These are phyloP conservation scores for Candida orba DNA, from an alignment of 805 yeast species.

Conservation along the genomic window DNA sequence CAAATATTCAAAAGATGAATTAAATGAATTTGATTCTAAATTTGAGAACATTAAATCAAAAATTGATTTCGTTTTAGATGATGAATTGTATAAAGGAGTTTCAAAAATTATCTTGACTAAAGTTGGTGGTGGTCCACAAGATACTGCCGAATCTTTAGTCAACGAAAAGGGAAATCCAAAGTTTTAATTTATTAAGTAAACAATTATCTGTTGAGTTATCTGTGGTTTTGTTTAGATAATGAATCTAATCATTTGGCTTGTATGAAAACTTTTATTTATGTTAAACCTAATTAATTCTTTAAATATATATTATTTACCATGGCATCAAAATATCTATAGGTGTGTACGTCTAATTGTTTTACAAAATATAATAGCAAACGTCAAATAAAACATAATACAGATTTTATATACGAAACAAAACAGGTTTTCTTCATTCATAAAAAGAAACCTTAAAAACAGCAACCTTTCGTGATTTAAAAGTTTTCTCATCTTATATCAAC, in stretches of 20 bases:
- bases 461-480: neutral
- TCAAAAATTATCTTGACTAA: conserved; percentile 76
- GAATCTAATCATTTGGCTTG: too few relatives aligned
- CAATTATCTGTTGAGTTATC: too few relatives aligned
- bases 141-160: conserved; percentile 47
- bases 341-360: too few relatives aligned
- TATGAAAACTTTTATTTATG: too few relatives aligned
- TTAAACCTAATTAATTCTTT: too few relatives aligned
- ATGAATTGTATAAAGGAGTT: conserved; percentile 60
- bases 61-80: conserved; percentile 36
- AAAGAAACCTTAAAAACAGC: neutral
- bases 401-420: neutral
- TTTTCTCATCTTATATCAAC: neutral
- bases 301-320: too few relatives aligned
- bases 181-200: neutral
- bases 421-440: neutral
- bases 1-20: conserved; percentile 26
- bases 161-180: conserved; percentile 59
- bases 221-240: too few relatives aligned
- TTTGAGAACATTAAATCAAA: conserved; percentile 26
- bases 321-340: too few relatives aligned
- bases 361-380: neutral
- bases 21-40: conserved; percentile 17
- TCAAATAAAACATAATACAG: conserved; percentile 1
- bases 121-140: conserved; percentile 85